Evolutionary conservation across 495 filamentous ascomycete species (phyloP), one percentile per base, ranked within the genome.

Genomic region (Tuber umbilicatum): DNA sequence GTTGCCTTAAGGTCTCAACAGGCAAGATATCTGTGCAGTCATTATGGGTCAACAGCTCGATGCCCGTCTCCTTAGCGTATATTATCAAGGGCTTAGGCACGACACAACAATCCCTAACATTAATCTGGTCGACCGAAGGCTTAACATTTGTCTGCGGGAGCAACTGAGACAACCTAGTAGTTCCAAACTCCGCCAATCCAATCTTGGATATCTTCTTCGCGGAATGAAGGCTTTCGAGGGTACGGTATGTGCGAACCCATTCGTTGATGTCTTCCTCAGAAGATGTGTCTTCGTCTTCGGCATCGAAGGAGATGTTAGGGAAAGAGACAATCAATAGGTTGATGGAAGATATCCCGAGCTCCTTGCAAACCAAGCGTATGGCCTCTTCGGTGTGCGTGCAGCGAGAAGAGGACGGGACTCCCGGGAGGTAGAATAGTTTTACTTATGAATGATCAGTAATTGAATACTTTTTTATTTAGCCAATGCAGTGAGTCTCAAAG

Each of bases 41-140:
- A 80, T 94, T 94, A 84, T 99, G 95, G 50, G 94, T 97, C 72
- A 97, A 84, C 73, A 99, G 84, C 81, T 97, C 93, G 64, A 99
- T 94, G 17, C 89, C 85, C 83, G 94, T 87, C 76, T 91, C 86
- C 84, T 94, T 95, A 45, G 95, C 94, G 81, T 94, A 90, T 79
- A 92, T 84, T 69, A 94, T 90, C 82, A 99, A 85, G 43, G 92
- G 91, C 77, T 94, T 93, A 35, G 95, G 95, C 60, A 98, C 96
- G 31, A 94, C 93, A 84, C 95, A 98, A 85, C 94, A 97, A 83
- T 98, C 94, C 79, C 93, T 91, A 70, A 97, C 88, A 83, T 98
- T 98, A 87, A 99, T 96, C 88, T 99, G 95, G 84, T 98, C 89
- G 38, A 98, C 95, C 3, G 88, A 85, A 16, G 95, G 96, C 79